These are phyloP conservation scores for Kwoniella sp. DNA, from an alignment of 768 basidiomycete species.

Conservation along the genomic window DNA sequence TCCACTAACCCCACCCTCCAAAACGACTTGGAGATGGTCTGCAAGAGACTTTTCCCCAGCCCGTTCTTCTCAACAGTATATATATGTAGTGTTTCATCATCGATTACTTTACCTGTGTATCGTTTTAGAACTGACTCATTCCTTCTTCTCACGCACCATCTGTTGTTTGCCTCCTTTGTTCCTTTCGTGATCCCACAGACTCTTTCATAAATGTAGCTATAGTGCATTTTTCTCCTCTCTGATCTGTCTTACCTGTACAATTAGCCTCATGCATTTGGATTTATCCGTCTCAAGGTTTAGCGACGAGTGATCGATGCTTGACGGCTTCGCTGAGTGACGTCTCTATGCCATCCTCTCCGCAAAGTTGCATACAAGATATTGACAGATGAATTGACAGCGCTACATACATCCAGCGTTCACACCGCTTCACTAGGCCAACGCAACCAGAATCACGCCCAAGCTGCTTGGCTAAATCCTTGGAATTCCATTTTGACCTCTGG, in stretches of 20 bases:
- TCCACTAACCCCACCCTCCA: conserved; percentile 5
- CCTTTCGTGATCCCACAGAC: not conserved
- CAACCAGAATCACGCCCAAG: too few species aligned
- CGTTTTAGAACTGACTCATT: not conserved
- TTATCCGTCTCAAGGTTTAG: not conserved
- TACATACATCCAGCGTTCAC: not conserved
- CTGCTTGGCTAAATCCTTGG: too few species aligned
- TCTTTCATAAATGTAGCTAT: conserved; percentile 14
- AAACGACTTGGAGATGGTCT: not conserved
- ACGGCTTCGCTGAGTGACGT: too few species aligned
- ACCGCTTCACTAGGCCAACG: too few species aligned
- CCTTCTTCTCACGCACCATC: not conserved
- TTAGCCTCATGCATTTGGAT: not conserved
- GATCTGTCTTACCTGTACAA: not conserved
- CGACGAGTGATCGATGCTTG: too few species aligned
- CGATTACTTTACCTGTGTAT: not conserved
- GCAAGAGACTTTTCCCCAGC: too few species aligned
- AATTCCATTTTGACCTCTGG: too few species aligned
- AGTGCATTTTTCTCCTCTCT: conserved; percentile 11
- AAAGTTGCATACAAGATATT: not conserved
- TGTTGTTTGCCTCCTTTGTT: too few species aligned
- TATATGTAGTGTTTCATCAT: too few species aligned
- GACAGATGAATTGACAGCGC: not conserved
- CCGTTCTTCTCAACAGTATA: too few species aligned
- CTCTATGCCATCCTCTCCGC: not conserved